These are phyloP conservation scores for Sinapis alba DNA, from an alignment of 441 rosid species.

Conservation along the genomic window DNA sequence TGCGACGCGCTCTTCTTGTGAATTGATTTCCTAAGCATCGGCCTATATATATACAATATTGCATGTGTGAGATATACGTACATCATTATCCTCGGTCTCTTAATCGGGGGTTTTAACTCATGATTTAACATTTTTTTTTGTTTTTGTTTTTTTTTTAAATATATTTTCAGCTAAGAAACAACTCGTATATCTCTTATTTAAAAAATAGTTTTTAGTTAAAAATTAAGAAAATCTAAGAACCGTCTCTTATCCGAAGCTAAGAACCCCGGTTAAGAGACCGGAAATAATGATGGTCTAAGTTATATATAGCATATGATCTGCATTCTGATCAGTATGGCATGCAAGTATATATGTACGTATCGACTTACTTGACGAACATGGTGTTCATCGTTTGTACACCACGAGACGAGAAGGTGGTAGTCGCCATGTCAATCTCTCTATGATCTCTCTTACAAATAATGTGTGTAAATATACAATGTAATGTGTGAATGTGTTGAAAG, in stretches of 20 bases:
- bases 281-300: too few species aligned
- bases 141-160: too few species aligned
- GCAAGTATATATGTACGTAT: neutral
- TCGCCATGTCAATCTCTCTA: slow-evolving; percentile 35
- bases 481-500: neutral
- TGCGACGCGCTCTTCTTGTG: slow-evolving; percentile 41
- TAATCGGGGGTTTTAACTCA: too few species aligned
- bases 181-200: too few species aligned
- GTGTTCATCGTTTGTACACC: slow-evolving; percentile 43
- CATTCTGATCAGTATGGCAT: neutral
- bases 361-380: slow-evolving; percentile 39
- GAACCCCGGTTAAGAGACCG: too few species aligned
- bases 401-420: slow-evolving; percentile 39
- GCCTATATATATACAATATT: slow-evolving; percentile 12
- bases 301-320: neutral
- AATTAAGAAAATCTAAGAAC: too few species aligned
- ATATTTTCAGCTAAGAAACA: too few species aligned
- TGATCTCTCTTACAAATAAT: slow-evolving; percentile 1
- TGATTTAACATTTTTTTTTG: too few species aligned
- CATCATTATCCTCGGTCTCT: too few species aligned
- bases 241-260: too few species aligned
- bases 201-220: too few species aligned
- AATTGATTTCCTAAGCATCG: slow-evolving; percentile 41
- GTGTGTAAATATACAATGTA: neutral
- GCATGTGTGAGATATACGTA: neutral